Base-by-base conservation (phyloP, 108 stramenopile genomes). In the Nitzschia sp. region DNA sequence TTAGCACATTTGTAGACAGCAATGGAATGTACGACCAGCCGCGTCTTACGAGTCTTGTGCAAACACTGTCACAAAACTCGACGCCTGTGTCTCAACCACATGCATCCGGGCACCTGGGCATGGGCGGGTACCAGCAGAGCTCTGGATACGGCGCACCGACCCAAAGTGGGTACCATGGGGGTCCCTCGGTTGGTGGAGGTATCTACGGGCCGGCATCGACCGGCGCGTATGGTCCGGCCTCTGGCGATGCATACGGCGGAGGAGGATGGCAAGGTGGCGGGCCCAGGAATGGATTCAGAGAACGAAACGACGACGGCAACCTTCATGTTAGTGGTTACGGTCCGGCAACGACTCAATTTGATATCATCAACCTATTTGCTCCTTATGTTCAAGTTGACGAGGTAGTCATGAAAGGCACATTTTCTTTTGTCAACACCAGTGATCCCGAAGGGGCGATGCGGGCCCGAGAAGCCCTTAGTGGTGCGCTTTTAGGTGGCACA, bases 311-410 rank as follows among this genome's bases (percentile, higher is more conserved):
- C 18, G 92, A 88, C 59, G 93, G 88, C 27, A 95, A 95, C 46
- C 75, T 95, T 21, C 93, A 95, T 68, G 32, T 95, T 26, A 85
- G 84, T 85, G 93, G 93, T 3, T 95, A 92, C 71, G 93, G 93
- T 32, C 93, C 93, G 8, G 69, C 62, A 0, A 92, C 90, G 36
- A 89, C 89, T 11, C 80, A 87, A 54, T 62, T 86, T 25, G 89
- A 91, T 15, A 90, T 95, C 15, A 83, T 87, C 46, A 68, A 71
- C 3, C 51, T 95, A 17, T 95, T 95, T 66, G 69, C 90, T 17
- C 93, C 89, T 1, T 95, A 89, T 56, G 93, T 95, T 2, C 81
- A 83, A 26, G 90, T 95, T 18, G 77, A 76, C 32, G 90, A 95
- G 63, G 87, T 95, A 24, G 90, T 95, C 6, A 83, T 85, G 66